Base-by-base conservation (phyloP, 2,329 filamentous ascomycete species). In the Akanthomyces uredinophilus region DNA sequence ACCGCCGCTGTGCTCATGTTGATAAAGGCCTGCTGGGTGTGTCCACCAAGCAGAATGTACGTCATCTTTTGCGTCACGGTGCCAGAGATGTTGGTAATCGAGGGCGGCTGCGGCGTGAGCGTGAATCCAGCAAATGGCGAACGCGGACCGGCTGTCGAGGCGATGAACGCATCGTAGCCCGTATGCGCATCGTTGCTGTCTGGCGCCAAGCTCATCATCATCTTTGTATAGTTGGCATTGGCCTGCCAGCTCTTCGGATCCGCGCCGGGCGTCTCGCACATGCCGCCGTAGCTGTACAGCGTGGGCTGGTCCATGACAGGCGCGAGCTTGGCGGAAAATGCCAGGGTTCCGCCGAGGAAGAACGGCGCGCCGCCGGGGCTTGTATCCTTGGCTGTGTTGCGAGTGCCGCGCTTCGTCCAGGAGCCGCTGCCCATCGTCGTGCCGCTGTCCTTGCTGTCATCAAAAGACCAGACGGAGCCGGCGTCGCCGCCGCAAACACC, bases 1-100 rank as follows among this genome's bases (percentile, higher is more conserved):
- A 97, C 78, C 0, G 92, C 94, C 1, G 94, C 85, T 49, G 92
- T 91, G 62, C 91, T 96, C 89, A 96, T 97, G 73, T 97, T 96
- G 76, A 97, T 88, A 71, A 96, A 97, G 0, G 92, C 93, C 18
- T 79, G 75, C 67, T 86, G 81, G 0, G 92, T 96, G 71, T 97
- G 92, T 0, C 94, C 94, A 46, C 93, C 94, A 18, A 97, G 78
- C 24, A 97, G 77, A 14, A 96, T 85, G 66, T 91, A 94, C 68
- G 88, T 87, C 65, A 89, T 87, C 71, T 93, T 86, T 70, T 92
- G 89, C 5, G 86, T 88, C 46, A 88, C 78, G 3, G 80, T 79
- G 3, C 84, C 87, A 18, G 84, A 87, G 5, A 82, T 81, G 70
- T 90, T 89, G 22, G 88, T 87, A 66, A 86, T 87, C 1, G 89